Percentiles rank a stretch among this genome's conserved stretches.
These are phyloP conservation scores for Boletus reticulatus DNA, from an alignment of 768 basidiomycete genomes.

Conservation along the genomic window DNA sequence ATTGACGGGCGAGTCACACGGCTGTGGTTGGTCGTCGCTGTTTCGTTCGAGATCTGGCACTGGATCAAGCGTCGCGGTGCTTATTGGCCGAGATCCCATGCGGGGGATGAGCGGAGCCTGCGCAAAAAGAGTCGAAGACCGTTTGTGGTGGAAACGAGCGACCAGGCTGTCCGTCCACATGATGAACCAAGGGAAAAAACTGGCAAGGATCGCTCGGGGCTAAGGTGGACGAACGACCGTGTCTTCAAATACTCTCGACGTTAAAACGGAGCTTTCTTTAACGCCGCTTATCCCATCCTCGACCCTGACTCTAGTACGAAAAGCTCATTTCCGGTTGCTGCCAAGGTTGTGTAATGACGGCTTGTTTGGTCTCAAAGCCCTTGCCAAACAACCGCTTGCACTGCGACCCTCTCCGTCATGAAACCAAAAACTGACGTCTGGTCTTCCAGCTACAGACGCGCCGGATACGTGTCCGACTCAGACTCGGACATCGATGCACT, in stretches of 20 bases:
- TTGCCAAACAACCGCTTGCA: conserved; percentile 2
- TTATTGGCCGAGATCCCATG: conserved; percentile 1
- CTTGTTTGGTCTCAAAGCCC: neutral
- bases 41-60: conserved; percentile 7
- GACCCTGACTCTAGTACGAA: neutral
- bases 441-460: conserved; percentile 12
- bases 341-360: no score
- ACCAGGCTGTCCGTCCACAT: conserved; percentile 19
- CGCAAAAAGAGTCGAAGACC: conserved; percentile 1
- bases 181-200: neutral
- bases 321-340: neutral
- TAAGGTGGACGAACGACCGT: no score
- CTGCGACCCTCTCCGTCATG: neutral
- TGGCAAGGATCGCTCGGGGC: neutral
- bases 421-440: neutral
- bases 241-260: neutral
- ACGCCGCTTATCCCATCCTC: neutral
- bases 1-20: no score
- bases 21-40: neutral
- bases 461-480: conserved; percentile 10
- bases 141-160: conserved; percentile 15
- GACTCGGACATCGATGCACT: conserved; percentile 14
- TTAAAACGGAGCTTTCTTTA: neutral
- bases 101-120: conserved; percentile 18
- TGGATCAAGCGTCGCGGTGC: conserved; percentile 4